phyloP scores from a whole-genome alignment of 208 protist genomes.

The Strigomonas culicis region DNA sequence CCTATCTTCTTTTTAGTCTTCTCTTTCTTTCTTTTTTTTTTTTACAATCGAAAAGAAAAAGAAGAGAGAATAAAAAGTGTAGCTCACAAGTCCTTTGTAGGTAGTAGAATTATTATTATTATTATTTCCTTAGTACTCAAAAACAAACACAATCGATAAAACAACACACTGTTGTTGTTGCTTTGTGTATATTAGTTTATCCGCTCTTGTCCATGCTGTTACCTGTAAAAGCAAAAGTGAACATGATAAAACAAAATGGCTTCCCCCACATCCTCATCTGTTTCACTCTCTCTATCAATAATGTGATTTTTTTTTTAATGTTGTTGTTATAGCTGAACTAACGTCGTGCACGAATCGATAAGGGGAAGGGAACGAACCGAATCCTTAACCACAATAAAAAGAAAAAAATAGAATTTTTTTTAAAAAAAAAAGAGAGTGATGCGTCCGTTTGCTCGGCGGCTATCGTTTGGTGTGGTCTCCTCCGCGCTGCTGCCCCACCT shows the following conservation, averaged over 20 bases:
- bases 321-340: no score
- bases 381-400: no score
- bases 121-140: background rate
- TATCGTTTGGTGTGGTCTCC: background rate
- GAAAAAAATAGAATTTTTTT: background rate
- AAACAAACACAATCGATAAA: slow-evolving; percentile 1
- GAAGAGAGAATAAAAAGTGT: slow-evolving; percentile 8
- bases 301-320: slow-evolving; percentile 4
- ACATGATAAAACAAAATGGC: background rate
- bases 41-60: slow-evolving; percentile 11
- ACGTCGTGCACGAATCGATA: no score
- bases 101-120: slow-evolving; percentile 5
- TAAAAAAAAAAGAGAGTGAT: background rate
- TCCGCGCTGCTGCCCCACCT: background rate
- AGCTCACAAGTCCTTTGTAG: background rate
- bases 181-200: no score
- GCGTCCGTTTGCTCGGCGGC: background rate
- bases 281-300: background rate
- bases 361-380: no score
- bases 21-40: slow-evolving; percentile 9
- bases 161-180: background rate
- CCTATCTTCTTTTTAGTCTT: slow-evolving; percentile 1
- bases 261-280: no score
- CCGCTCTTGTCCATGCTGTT: no score
- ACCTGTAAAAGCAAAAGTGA: no score